phyloP scores from a whole-genome alignment of 2,329 filamentous ascomycete species.

The Aspergillus awamori region DNA sequence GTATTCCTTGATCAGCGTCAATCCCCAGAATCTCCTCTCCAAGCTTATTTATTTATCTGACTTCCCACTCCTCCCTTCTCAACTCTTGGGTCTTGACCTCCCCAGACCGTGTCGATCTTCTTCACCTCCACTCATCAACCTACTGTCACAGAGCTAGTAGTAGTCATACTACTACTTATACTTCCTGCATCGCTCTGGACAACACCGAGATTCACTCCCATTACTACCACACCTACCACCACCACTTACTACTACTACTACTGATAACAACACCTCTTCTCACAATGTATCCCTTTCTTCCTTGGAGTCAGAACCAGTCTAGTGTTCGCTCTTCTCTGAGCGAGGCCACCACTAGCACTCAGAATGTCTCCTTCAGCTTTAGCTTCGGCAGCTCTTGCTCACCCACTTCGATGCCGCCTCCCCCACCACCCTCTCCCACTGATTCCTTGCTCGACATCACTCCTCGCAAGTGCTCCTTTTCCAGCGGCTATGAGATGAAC shows the following conservation, averaged over 20 bases:
- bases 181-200: too few species aligned
- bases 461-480: conserved; percentile 48
- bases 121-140: conserved; percentile 1
- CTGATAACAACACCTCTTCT: background rate
- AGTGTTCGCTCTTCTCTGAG: conserved; percentile 27
- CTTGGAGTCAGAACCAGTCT: conserved; percentile 26
- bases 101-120: conserved; percentile 4
- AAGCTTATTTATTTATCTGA: conserved; percentile 14
- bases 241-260: conserved; percentile 8
- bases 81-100: background rate
- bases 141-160: too few species aligned
- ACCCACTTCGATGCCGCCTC: conserved; percentile 35
- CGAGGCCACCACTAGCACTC: conserved; percentile 24
- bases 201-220: background rate
- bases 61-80: conserved; percentile 2
- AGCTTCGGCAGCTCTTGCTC: conserved; percentile 32
- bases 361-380: conserved; percentile 28
- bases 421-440: conserved; percentile 43
- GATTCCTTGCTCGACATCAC: conserved; percentile 45
- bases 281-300: conserved; percentile 27
- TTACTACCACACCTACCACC: background rate
- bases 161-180: background rate
- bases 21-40: background rate
- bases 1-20: conserved; percentile 5
- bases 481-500: conserved; percentile 41